Evolutionary conservation across 2,329 filamentous ascomycete species (phyloP), one percentile per base, ranked within the genome.

Genomic region (Drechslerella stenobrocha): DNA sequence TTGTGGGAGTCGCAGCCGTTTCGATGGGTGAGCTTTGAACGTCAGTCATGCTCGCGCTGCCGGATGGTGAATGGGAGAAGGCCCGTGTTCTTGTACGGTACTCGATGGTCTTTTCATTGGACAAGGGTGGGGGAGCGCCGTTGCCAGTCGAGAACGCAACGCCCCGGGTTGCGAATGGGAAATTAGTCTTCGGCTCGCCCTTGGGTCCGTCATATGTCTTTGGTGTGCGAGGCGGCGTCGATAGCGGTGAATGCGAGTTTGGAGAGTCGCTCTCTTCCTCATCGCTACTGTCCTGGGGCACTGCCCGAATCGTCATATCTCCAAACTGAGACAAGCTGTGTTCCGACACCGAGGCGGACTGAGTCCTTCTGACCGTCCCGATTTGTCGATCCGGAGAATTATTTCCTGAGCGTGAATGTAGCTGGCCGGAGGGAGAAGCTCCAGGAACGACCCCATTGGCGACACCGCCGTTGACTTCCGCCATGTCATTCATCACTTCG

Each of bases 181-280:
- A 59, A 11, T 59, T 32, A 23, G 46, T 53, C 24, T 55, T 42
- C 7, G 15, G n/a, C 42, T 59, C 63, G 6, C 18, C 18, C 18
- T 50, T 58, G 28, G 37, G 22, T 2, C 26, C 22, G 8, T 69
- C 64, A 15, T 44, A 23, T 23, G 47, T 35, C n/a, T 51, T 67
- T 23, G 63, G 63, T 2, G 63, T 67, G 34, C 63, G 37, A 30
- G 63, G 63, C 32, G 64, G 64, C 34, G 64, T 69, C 24, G 64
- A 57, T 6, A 59, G 23, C 9, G 64, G 53, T 6, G 64, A 58
- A 30, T 52, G 45, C 7, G 55, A 18, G 18, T 56, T 35, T n/a
- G 22, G 56, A 7, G 37, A 23, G 2, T 57, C 28, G 18, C 51
- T 53, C 24, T 48, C 64, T 9, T 61, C 51, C 24, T 63, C 58